A percentile compares a stretch with the other conserved stretches of the same genome.
phyloP scores from a whole-genome alignment of 805 yeast species.

The Kregervanrija delftensis region DNA sequence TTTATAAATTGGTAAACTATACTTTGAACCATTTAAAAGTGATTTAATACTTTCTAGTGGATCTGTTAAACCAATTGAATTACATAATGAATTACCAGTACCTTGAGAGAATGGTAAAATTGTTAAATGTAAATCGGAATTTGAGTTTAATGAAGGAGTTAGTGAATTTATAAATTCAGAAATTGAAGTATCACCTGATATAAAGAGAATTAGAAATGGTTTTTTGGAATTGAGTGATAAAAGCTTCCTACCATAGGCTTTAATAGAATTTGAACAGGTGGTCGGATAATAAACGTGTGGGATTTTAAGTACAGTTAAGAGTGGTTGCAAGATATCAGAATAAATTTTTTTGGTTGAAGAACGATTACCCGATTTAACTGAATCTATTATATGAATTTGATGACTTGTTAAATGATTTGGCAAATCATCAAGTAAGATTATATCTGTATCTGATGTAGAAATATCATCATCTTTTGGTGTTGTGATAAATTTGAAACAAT shows the following conservation, averaged over 20 bases:
- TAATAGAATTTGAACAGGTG: slow-evolving; percentile 29
- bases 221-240: slow-evolving; percentile 15
- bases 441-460: neutral
- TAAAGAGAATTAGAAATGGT: slow-evolving; percentile 42
- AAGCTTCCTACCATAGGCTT: slow-evolving; percentile 19
- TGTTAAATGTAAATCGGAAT: slow-evolving; percentile 3
- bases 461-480: too few relatives aligned
- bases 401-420: slow-evolving; percentile 3
- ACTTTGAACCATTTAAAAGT: slow-evolving; percentile 23
- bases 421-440: neutral
- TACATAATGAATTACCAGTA: slow-evolving; percentile 77
- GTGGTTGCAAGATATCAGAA: slow-evolving; percentile 36
- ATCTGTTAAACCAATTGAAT: slow-evolving; percentile 42
- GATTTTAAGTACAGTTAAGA: slow-evolving; percentile 34
- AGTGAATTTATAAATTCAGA: slow-evolving; percentile 64
- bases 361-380: slow-evolving; percentile 38
- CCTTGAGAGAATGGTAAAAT: slow-evolving; percentile 62
- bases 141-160: neutral
- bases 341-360: slow-evolving; percentile 24
- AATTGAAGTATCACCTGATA: slow-evolving; percentile 85
- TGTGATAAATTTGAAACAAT: too few relatives aligned
- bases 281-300: slow-evolving; percentile 29
- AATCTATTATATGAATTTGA: slow-evolving; percentile 34
- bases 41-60: slow-evolving; percentile 30
- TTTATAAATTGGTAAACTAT: slow-evolving; percentile 36